phyloP scores from a whole-genome alignment of 805 yeast genomes.

The Zygosaccharomyces pseudorouxii region DNA sequence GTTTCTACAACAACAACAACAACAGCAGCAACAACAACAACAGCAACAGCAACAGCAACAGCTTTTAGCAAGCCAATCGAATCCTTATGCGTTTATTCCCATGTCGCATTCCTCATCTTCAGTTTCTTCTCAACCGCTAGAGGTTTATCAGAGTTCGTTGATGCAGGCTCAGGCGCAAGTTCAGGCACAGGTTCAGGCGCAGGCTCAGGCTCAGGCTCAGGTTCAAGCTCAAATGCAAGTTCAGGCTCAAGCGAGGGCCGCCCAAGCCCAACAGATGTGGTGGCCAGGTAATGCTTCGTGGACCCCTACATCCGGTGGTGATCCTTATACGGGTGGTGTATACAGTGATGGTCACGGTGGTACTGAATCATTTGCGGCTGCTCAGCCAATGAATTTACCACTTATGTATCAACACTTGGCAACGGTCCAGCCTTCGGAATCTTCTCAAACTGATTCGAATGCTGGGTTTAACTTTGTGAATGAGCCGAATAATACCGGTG shows the following conservation, averaged over 20 bases:
- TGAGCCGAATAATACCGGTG: background rate
- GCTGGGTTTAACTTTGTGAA: background rate
- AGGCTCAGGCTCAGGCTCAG: constrained; percentile 2
- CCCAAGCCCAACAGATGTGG: constrained; percentile 2
- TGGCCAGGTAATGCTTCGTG: constrained; percentile 1
- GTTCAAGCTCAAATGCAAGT: constrained; percentile 2
- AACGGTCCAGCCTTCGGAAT: background rate
- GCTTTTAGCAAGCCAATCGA: constrained; percentile 6
- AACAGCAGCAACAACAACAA: too few species aligned
- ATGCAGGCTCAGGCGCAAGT: constrained; percentile 5
- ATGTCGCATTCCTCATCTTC: constrained; percentile 14
- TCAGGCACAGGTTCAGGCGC: constrained; percentile 2
- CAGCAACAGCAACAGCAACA: background rate
- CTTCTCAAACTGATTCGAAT: background rate
- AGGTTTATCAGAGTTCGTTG: constrained; percentile 11
- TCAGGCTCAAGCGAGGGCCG: constrained; percentile 1
- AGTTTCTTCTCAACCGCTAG: constrained; percentile 9
- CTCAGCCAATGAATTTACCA: background rate
- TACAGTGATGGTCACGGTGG: background rate
- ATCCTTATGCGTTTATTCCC: constrained; percentile 11
- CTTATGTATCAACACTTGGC: constrained; percentile 3
- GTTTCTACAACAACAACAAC: too few species aligned
- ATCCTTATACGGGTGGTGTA: background rate
- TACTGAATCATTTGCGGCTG: background rate
- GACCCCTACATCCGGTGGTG: background rate